These are phyloP conservation scores for Apiospora koreana DNA, from an alignment of 2,329 filamentous ascomycete genomes.

Conservation along the genomic window DNA sequence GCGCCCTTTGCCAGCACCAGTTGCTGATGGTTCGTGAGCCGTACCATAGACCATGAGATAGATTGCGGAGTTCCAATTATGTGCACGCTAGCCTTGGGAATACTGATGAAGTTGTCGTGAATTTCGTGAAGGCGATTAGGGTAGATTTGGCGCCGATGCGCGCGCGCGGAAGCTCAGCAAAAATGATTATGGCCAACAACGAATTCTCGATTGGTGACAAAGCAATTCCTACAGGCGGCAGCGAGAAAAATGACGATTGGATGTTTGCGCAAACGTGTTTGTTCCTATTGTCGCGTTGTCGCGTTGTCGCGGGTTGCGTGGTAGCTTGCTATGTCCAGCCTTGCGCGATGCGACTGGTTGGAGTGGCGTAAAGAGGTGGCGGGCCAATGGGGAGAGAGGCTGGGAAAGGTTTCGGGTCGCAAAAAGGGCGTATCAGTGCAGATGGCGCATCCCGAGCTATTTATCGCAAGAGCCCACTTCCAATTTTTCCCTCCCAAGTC, in stretches of 20 bases:
- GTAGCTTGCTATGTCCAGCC: conserved; percentile 16
- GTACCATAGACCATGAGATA: background rate
- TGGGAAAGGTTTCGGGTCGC: conserved; percentile 19
- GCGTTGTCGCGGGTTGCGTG: background rate
- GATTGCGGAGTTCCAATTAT: background rate
- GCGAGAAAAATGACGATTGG: background rate
- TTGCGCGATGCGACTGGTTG: conserved; percentile 25
- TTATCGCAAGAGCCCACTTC: conserved; percentile 38
- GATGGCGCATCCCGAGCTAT: conserved; percentile 19
- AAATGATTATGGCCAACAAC: background rate
- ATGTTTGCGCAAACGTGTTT: background rate
- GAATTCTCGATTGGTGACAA: background rate
- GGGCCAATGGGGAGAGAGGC: conserved; percentile 19
- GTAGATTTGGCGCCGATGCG: background rate
- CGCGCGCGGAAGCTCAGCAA: background rate
- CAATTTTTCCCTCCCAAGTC: conserved; percentile 9
- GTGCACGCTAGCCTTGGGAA: background rate
- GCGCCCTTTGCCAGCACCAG: background rate
- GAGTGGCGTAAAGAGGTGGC: conserved; percentile 17
- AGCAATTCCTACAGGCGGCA: background rate
- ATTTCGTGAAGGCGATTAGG: background rate
- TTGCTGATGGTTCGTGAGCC: background rate
- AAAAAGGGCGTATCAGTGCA: conserved; percentile 17
- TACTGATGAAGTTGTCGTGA: background rate
- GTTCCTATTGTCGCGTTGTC: background rate